Base-by-base conservation (phyloP, 208 protist genomes). In the Lotmaria passim region DNA sequence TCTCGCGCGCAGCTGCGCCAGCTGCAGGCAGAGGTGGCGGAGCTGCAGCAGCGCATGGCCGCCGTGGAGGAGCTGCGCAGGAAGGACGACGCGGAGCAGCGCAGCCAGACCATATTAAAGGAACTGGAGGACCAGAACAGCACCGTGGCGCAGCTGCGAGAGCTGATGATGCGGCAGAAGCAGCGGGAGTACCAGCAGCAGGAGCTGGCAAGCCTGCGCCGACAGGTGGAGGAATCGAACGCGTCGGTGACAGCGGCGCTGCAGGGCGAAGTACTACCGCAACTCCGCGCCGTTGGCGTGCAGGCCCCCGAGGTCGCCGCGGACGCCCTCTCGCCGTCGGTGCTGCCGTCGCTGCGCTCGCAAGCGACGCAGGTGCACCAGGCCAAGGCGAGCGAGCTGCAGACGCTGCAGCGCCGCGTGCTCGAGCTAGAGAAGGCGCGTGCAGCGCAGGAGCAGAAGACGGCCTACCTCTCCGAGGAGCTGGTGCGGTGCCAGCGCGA, bases 91-190 rank as follows among this genome's bases (percentile, higher is more conserved):
- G 52, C 47, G 2, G 74, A 79, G 60, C 81, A 89, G 63, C 75
- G 73, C 12, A 80, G 82, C 52, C 63, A 82, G 52, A 14, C 44
- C 11, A 72, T 91, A 19, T 43, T 86, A 17, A 47, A 75, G 30
- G 74, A 86, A 36, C 33, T 90, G 59, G 75, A 86, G 24, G 78
- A 53, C 66, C 76, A 89, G n/a, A 91, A 91, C 63, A 47, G 23
- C 6, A 43, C 62, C 19, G 70, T 94, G 41, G 82, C 82, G 21
- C 24, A 65, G 52, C 66, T 94, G 39, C 69, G 85, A 3, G 81
- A 86, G 57, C 68, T 79, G 46, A 80, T 94, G 75, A 65, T 80
- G 36, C 73, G 52, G 60, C 75, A 75, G 61, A 87, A 88, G 74
- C 66, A 85, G 60, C 69, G 39, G 39, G 67, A 75, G 36, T 52